These are phyloP conservation scores for Vachellia pachyceras DNA, from an alignment of 306 rosid genomes.

Conservation along the genomic window DNA sequence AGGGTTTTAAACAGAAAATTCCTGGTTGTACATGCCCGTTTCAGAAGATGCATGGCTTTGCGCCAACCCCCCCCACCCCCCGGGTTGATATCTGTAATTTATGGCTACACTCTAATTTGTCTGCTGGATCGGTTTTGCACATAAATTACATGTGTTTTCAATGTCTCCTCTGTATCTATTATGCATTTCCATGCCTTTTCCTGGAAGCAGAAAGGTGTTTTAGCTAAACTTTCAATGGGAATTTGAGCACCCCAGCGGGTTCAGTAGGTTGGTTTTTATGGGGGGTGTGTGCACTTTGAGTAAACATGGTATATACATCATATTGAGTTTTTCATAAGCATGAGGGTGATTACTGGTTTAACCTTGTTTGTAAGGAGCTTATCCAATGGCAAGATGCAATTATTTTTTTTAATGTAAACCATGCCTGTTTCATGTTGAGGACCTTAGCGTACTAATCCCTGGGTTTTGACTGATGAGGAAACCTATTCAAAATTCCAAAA, in stretches of 20 bases:
- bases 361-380: background rate
- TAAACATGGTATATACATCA: too few relatives aligned
- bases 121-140: conserved; percentile 32
- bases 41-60: conserved; percentile 27
- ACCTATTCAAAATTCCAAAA: background rate
- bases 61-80: background rate
- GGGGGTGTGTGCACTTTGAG: too few relatives aligned
- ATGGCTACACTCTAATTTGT: conserved; percentile 18
- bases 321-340: background rate
- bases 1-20: conserved; percentile 35
- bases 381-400: background rate
- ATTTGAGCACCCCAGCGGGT: too few relatives aligned
- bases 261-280: too few relatives aligned
- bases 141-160: conserved; percentile 32
- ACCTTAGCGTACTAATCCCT: background rate
- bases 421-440: background rate
- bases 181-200: background rate
- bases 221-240: background rate
- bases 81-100: conserved; percentile 19
- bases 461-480: background rate
- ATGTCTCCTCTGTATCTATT: background rate
- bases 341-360: background rate
- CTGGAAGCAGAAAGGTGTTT: background rate
- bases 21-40: conserved; percentile 41
- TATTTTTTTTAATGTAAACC: background rate